These are phyloP conservation scores for Elasticomyces elasticus DNA, from an alignment of 495 filamentous ascomycete genomes.

Conservation along the genomic window DNA sequence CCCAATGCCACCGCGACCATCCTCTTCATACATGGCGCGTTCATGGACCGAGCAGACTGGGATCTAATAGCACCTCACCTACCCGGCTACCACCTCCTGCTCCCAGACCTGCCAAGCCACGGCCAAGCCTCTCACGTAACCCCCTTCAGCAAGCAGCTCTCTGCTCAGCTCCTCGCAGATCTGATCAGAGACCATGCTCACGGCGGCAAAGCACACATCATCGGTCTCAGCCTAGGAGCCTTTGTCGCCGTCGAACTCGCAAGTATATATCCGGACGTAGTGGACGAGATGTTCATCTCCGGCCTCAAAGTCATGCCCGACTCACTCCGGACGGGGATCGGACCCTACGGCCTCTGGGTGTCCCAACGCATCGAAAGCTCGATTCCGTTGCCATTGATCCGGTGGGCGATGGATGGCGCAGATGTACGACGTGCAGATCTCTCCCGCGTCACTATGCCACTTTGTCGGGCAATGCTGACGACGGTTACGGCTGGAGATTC, in stretches of 20 bases:
- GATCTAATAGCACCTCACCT: slow-evolving; percentile 7
- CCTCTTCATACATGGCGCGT: slow-evolving; percentile 18
- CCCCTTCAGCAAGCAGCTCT: slow-evolving; percentile 15
- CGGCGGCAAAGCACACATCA: slow-evolving; percentile 16
- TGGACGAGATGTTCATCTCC: slow-evolving; percentile 13
- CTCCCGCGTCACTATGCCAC: not conserved
- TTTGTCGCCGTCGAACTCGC: slow-evolving; percentile 15
- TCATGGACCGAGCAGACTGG: slow-evolving; percentile 6
- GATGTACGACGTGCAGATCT: slow-evolving; percentile 2
- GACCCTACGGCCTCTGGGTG: not conserved
- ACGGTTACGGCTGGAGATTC: slow-evolving; percentile 1
- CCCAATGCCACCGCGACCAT: slow-evolving; percentile 4
- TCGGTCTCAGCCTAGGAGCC: slow-evolving; percentile 19
- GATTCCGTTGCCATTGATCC: slow-evolving; percentile 5
- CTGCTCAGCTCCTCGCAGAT: slow-evolving; percentile 9
- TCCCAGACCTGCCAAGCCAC: slow-evolving; percentile 18
- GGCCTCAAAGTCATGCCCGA: slow-evolving; percentile 2
- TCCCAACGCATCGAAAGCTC: not conserved
- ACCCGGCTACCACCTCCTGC: slow-evolving; percentile 14
- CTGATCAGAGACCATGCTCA: slow-evolving; percentile 13
- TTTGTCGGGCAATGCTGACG: slow-evolving; percentile 3
- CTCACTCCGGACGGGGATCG: not conserved
- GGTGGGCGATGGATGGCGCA: slow-evolving; percentile 11
- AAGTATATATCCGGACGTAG: slow-evolving; percentile 2
- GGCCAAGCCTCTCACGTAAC: slow-evolving; percentile 2